Evolutionary conservation across 495 filamentous ascomycete genomes (phyloP).

Genomic region (Podospora pseudopauciseta): DNA sequence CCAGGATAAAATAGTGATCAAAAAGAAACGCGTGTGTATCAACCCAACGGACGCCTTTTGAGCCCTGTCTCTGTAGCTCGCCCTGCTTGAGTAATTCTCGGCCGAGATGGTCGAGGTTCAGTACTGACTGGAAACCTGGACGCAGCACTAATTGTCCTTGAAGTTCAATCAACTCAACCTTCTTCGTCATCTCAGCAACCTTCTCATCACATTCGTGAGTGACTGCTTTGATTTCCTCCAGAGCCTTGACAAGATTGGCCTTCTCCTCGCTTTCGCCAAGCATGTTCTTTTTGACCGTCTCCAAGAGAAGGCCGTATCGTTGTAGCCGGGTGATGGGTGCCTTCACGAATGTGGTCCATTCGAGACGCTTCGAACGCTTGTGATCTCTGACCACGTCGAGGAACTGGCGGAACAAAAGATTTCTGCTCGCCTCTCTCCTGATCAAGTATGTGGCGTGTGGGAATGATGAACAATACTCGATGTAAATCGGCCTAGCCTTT

Average conservation of each 20-base stretch:
- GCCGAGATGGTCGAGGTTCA: constrained; percentile 89
- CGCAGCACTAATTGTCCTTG: constrained; percentile 74
- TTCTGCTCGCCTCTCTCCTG: constrained; percentile 77
- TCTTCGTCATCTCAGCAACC: constrained; percentile 91
- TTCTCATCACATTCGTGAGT: constrained; percentile 89
- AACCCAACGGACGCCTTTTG: constrained; percentile 81
- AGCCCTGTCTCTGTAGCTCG: constrained; percentile 83
- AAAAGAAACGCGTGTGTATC: constrained; percentile 92
- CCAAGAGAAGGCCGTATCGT: constrained; percentile 79
- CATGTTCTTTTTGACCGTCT: constrained; percentile 82
- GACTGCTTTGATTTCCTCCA: constrained; percentile 92
- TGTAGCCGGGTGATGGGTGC: constrained; percentile 90
- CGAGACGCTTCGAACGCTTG: constrained; percentile 76
- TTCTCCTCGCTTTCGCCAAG: constrained; percentile 84
- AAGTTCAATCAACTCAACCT: constrained; percentile 87
- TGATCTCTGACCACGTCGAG: constrained; percentile 74
- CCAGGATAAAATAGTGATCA: constrained; percentile 92
- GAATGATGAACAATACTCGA: constrained; percentile 87
- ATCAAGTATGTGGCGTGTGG: constrained; percentile 80
- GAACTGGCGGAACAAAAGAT: constrained; percentile 82
- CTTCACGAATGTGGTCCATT: constrained; percentile 93
- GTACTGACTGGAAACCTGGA: constrained; percentile 81
- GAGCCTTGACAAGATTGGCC: constrained; percentile 74
- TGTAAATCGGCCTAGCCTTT: constrained; percentile 82
- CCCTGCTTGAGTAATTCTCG: constrained; percentile 85